A percentile compares a stretch with the other conserved stretches of the same genome.
Conservation (phyloP, 352 stramenopile genomes). For the Elongisporangium undulatum region DNA sequence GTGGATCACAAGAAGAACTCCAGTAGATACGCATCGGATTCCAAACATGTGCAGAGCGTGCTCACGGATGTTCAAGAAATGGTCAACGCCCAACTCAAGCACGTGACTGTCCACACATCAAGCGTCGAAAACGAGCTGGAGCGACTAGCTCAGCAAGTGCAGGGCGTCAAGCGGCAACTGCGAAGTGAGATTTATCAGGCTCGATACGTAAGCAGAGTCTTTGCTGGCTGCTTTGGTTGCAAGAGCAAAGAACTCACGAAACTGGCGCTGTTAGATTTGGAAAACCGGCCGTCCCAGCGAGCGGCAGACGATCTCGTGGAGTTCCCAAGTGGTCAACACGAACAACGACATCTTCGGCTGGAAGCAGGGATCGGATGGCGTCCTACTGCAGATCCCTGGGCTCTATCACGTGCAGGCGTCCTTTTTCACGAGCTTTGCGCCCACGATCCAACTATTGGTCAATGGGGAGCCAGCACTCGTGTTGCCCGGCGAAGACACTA, state of each 20-base stretch:
- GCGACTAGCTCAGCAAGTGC: slow-evolving; percentile 28
- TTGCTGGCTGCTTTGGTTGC: background rate
- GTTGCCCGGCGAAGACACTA: slow-evolving; percentile 1
- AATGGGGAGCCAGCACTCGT: slow-evolving; percentile 53
- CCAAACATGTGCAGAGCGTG: slow-evolving; percentile 18
- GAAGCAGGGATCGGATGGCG: slow-evolving; percentile 40
- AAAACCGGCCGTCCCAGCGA: slow-evolving; percentile 45
- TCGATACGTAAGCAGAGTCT: slow-evolving; percentile 59
- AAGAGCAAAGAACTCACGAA: background rate
- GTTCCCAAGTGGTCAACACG: slow-evolving; percentile 63
- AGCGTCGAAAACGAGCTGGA: slow-evolving; percentile 13
- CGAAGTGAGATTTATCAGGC: slow-evolving; percentile 71
- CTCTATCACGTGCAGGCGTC: slow-evolving; percentile 67
- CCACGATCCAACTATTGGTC: slow-evolving; percentile 48
- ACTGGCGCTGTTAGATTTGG: slow-evolving; percentile 51
- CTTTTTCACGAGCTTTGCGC: slow-evolving; percentile 62
- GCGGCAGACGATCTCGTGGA: slow-evolving; percentile 63
- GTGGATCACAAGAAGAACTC: slow-evolving; percentile 20
- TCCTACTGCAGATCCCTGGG: slow-evolving; percentile 47
- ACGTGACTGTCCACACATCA: background rate
- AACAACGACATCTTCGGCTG: slow-evolving; percentile 65
- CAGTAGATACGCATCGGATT: background rate
- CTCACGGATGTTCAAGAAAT: slow-evolving; percentile 9
- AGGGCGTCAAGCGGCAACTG: slow-evolving; percentile 43
- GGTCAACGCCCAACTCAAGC: background rate